Percentiles rank a stretch among this genome's conserved stretches.
Evolutionary conservation across 2,329 filamentous ascomycete species (phyloP).

Genomic region (Ophiostoma ulmi): DNA sequence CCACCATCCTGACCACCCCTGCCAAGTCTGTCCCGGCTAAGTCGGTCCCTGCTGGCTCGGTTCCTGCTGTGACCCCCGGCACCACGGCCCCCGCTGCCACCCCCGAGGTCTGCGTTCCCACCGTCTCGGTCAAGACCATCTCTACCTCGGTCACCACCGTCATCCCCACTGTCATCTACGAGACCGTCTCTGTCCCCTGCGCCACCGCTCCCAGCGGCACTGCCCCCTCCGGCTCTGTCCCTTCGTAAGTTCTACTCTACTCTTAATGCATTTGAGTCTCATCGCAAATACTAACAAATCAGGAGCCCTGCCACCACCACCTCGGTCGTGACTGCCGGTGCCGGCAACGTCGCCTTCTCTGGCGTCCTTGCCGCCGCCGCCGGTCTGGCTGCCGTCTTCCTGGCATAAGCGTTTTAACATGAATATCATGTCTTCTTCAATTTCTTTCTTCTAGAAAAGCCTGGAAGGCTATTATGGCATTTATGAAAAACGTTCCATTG

Average conservation of each 20-base stretch:
- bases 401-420: slow-evolving; percentile 43
- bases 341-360: slow-evolving; percentile 50
- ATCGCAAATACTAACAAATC: slow-evolving; percentile 23
- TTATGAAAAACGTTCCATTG: slow-evolving; percentile 24
- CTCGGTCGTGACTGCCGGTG: slow-evolving; percentile 46
- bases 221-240: slow-evolving; percentile 32
- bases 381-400: slow-evolving; percentile 50
- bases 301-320: slow-evolving; percentile 28
- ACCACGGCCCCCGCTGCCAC: neutral
- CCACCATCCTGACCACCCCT: slow-evolving; percentile 36
- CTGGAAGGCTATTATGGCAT: slow-evolving; percentile 38
- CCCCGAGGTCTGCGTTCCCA: slow-evolving; percentile 31
- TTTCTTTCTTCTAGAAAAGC: slow-evolving; percentile 35
- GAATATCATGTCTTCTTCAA: slow-evolving; percentile 17
- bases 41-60: no score
- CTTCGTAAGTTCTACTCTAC: slow-evolving; percentile 33
- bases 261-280: neutral
- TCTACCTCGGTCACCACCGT: slow-evolving; percentile 54
- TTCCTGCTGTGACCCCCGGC: slow-evolving; percentile 17
- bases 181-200: slow-evolving; percentile 43
- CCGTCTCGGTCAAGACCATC: slow-evolving; percentile 46
- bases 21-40: slow-evolving; percentile 27
- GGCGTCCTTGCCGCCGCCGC: slow-evolving; percentile 50
- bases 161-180: slow-evolving; percentile 51
- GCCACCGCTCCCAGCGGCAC: slow-evolving; percentile 29